phyloP scores from a whole-genome alignment of 495 filamentous ascomycete species.

The Massariosphaeria phaeospora region DNA sequence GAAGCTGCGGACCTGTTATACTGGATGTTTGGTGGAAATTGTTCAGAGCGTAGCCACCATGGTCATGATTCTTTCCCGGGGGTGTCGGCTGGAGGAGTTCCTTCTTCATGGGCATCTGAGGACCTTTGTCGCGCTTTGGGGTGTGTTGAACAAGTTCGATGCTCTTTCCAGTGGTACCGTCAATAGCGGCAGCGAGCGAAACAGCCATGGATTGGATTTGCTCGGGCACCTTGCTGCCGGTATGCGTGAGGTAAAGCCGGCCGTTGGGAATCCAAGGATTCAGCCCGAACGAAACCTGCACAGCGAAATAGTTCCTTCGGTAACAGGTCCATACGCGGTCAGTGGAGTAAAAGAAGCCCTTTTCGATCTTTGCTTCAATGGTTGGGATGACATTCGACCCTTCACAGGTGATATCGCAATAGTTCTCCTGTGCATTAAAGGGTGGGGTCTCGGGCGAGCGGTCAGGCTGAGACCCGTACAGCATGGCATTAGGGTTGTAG shows the following conservation, averaged over 20 bases:
- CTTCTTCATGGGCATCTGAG: slow-evolving; percentile 69
- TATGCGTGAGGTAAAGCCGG: slow-evolving; percentile 21
- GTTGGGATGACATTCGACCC: slow-evolving; percentile 61
- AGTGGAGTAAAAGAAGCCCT: slow-evolving; percentile 80
- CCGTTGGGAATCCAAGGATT: slow-evolving; percentile 46
- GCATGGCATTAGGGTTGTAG: neutral
- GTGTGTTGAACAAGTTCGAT: slow-evolving; percentile 93
- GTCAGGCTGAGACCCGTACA: slow-evolving; percentile 10
- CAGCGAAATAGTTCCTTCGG: slow-evolving; percentile 88
- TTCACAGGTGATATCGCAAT: slow-evolving; percentile 54
- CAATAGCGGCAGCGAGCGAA: slow-evolving; percentile 82
- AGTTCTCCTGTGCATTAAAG: slow-evolving; percentile 48
- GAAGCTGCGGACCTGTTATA: slow-evolving; percentile 19
- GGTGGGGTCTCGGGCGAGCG: slow-evolving; percentile 32
- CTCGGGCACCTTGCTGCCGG: slow-evolving; percentile 42
- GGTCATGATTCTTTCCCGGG: slow-evolving; percentile 39
- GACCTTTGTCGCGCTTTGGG: slow-evolving; percentile 89
- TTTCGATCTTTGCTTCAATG: slow-evolving; percentile 81
- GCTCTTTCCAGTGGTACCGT: slow-evolving; percentile 66
- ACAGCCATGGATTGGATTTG: slow-evolving; percentile 67
- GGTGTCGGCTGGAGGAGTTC: slow-evolving; percentile 64
- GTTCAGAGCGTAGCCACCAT: slow-evolving; percentile 20
- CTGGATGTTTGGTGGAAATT: slow-evolving; percentile 12
- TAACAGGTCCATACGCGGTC: slow-evolving; percentile 96
- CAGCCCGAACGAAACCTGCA: slow-evolving; percentile 75